Evolutionary conservation across 352 stramenopile species (phyloP).

Genomic region (Phytophthora citrophthora): DNA sequence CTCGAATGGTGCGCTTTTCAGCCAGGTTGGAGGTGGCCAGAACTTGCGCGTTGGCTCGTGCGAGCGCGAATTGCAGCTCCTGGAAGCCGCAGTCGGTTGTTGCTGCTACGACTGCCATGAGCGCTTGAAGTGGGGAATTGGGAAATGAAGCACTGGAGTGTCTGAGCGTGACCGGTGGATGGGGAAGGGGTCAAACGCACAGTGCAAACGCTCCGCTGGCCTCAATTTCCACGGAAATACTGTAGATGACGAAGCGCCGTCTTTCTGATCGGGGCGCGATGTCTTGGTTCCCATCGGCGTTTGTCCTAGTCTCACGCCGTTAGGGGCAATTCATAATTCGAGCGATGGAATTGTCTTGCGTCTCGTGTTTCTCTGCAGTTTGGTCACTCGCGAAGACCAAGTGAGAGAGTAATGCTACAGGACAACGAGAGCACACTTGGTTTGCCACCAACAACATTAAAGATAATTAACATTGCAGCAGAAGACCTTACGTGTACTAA

Average conservation of each 20-base stretch:
- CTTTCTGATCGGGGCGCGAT: not conserved
- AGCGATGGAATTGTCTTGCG: not conserved
- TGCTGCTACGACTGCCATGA: slow-evolving; percentile 16
- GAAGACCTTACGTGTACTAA: too few relatives aligned
- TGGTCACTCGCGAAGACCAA: not conserved
- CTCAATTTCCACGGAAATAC: not conserved
- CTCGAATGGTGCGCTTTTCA: slow-evolving; percentile 21
- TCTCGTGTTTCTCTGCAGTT: not conserved
- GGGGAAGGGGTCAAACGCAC: not conserved
- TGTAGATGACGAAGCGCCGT: not conserved
- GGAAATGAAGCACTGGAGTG: slow-evolving; percentile 1
- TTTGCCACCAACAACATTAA: too few relatives aligned
- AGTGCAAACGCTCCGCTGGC: slow-evolving; percentile 9
- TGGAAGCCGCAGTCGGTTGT: slow-evolving; percentile 15
- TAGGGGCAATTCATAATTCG: not conserved
- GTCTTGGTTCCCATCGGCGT: too few relatives aligned
- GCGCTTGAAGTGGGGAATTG: not conserved
- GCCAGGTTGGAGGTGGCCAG: slow-evolving; percentile 14
- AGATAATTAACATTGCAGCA: too few relatives aligned
- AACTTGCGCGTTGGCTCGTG: slow-evolving; percentile 15
- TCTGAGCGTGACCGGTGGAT: not conserved
- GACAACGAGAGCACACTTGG: too few relatives aligned
- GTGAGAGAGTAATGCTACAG: too few relatives aligned
- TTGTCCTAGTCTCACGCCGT: too few relatives aligned
- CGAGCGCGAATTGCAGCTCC: slow-evolving; percentile 18